phyloP scores from a whole-genome alignment of 345 rosid species.

The Schrenkiella parvula region DNA sequence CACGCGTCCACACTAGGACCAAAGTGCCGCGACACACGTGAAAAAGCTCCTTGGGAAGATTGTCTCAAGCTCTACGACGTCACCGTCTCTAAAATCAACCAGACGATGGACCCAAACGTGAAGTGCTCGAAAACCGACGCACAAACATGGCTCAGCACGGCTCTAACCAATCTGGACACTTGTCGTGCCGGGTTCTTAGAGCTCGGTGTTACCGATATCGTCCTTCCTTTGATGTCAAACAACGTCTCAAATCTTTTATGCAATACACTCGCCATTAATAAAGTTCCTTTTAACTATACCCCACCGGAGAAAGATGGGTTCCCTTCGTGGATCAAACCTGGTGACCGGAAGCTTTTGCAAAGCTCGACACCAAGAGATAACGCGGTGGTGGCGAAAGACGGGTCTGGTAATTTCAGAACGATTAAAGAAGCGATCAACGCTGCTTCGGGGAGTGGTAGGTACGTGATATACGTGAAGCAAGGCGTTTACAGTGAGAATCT shows the following conservation, averaged over 20 bases:
- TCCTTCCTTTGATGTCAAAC: conserved; percentile 67
- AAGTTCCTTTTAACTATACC: conserved; percentile 44
- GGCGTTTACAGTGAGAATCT: conserved; percentile 65
- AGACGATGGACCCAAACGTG: conserved; percentile 39
- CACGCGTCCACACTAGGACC: conserved; percentile 45
- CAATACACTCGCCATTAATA: conserved; percentile 64
- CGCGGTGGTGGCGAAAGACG: conserved; percentile 75
- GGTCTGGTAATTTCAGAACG: conserved; percentile 67
- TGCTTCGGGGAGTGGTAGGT: conserved; percentile 59
- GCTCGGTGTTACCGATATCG: conserved; percentile 51
- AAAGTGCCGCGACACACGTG: conserved; percentile 47
- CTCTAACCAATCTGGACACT: conserved; percentile 82
- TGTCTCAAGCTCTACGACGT: conserved; percentile 53
- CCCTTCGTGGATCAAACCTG: conserved; percentile 66
- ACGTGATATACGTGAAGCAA: conserved; percentile 61
- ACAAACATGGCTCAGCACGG: conserved; percentile 93
- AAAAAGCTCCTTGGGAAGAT: conserved; percentile 71
- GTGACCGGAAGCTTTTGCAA: conserved; percentile 71
- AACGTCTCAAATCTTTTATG: conserved; percentile 66
- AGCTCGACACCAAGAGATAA: conserved; percentile 42
- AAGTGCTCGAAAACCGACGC: conserved; percentile 58
- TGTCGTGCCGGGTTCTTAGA: conserved; percentile 68
- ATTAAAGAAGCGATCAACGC: conserved; percentile 56
- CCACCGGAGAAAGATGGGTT: conserved; percentile 47
- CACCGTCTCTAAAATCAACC: conserved; percentile 48